Base-by-base conservation (phyloP, 164 flowering plant genomes). In the Nymphaea thermarum region DNA sequence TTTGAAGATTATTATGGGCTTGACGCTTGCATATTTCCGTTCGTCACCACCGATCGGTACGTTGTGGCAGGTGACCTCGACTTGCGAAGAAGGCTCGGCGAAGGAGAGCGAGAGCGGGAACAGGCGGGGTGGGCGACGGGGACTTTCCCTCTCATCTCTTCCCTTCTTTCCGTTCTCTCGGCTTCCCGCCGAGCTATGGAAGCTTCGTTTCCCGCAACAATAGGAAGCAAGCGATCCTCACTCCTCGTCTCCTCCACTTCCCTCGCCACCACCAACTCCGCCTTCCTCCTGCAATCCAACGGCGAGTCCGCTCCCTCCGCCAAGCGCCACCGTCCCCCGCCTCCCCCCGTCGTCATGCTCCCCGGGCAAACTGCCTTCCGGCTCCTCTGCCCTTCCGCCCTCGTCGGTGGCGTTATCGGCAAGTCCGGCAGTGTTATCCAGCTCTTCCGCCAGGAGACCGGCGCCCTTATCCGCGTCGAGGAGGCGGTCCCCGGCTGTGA, bases 331-430 rank as follows among this genome's bases (percentile, higher is more conserved):
- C 78, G 72, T 70, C 72, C 68, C n/a, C 77, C 74, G 4, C 82
- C 73, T 5, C 68, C 78, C 5, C 85, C 89, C 3, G 64, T 83
- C 4, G 3, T 42, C 11, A 61, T 82, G 18, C 78, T 86, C 1
- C 66, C 77, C 1, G 87, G 93, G 3, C 82, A 84, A 71, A 83
- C 71, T 2, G 66, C 82, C 12, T 81, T 90, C 75, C 89, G 94
- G 15, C 71, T 93, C 17, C 87, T 93, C 67, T 87, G 92, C 84
- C 90, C 81, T 71, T 74, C 72, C 6, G 79, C 97, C 3, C 83
- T 82, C 44, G 71, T 86, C 66, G 94, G 96, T 64, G 88, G 85
- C 59, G 79, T 93, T 63, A 93, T 93, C 57, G 98, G 98, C 0
- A 90, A 85, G 75, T 80, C 93, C 43, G 98, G 98, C 57, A 41